These are phyloP conservation scores for Graphilbum ipis-grandicollis DNA, from an alignment of 2,329 filamentous ascomycete species.

Conservation along the genomic window DNA sequence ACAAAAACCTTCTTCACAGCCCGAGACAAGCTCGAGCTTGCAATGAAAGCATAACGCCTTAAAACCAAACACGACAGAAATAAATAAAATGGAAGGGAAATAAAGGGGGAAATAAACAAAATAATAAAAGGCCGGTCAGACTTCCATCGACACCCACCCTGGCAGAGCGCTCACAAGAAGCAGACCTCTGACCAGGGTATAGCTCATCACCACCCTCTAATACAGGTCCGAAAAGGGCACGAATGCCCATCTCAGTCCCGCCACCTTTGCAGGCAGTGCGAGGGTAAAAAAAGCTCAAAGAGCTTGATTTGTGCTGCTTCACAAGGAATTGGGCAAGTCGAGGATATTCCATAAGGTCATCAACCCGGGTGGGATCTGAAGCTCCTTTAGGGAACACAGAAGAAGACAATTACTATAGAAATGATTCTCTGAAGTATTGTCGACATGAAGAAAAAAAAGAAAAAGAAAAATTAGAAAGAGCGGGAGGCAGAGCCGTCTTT, in stretches of 20 bases:
- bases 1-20: slow-evolving; percentile 21
- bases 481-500: slow-evolving; percentile 15
- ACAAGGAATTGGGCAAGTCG: slow-evolving; percentile 24
- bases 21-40: slow-evolving; percentile 25
- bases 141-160: slow-evolving; percentile 75
- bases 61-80: slow-evolving; percentile 22
- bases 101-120: slow-evolving; percentile 32
- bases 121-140: slow-evolving; percentile 55
- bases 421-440: slow-evolving; percentile 71
- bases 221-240: slow-evolving; percentile 31
- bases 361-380: slow-evolving; percentile 90
- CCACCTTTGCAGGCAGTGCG: slow-evolving; percentile 44
- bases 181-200: slow-evolving; percentile 54
- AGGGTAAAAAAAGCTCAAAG: slow-evolving; percentile 61
- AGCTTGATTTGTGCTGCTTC: slow-evolving; percentile 20
- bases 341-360: slow-evolving; percentile 62
- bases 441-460: slow-evolving; percentile 39
- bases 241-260: slow-evolving; percentile 18
- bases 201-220: slow-evolving; percentile 91
- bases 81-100: slow-evolving; percentile 30
- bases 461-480: slow-evolving; percentile 19
- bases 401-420: slow-evolving; percentile 94
- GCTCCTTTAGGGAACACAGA: slow-evolving; percentile 87
- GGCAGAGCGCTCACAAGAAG: slow-evolving; percentile 53
- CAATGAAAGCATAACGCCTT: slow-evolving; percentile 27